Evolutionary conservation across 495 filamentous ascomycete genomes (phyloP).

Genomic region (Hyaloscypha finlandica): DNA sequence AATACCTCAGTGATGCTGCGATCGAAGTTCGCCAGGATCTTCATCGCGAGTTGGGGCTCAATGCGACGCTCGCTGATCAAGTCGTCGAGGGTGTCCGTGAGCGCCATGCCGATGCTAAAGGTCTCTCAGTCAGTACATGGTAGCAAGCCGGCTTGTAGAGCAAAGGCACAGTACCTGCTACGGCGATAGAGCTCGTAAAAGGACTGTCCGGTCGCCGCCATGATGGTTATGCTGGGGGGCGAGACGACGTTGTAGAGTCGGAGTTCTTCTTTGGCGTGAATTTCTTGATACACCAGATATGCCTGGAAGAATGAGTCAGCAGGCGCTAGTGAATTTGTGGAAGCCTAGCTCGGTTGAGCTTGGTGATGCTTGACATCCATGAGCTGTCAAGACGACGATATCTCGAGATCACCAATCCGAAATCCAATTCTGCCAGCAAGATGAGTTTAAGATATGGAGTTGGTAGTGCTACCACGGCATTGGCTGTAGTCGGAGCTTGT

Average conservation of each 20-base stretch:
- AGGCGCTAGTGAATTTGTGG: constrained; percentile 22
- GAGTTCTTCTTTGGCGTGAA: constrained; percentile 7
- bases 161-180: constrained; percentile 70
- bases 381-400: constrained; percentile 18
- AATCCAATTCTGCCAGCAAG: constrained; percentile 32
- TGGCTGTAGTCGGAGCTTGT: constrained; percentile 90
- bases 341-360: constrained; percentile 14
- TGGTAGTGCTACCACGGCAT: constrained; percentile 67
- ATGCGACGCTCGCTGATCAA: constrained; percentile 90
- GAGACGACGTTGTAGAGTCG: constrained; percentile 26
- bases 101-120: constrained; percentile 79
- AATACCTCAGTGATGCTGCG: constrained; percentile 84
- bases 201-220: constrained; percentile 40
- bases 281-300: background rate
- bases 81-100: constrained; percentile 96
- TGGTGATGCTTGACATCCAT: background rate
- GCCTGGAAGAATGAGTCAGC: constrained; percentile 17
- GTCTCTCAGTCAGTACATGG: constrained; percentile 27
- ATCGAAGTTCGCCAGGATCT: constrained; percentile 93
- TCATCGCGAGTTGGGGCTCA: constrained; percentile 97
- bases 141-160: constrained; percentile 29
- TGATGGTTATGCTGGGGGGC: constrained; percentile 18
- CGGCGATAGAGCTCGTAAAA: constrained; percentile 98
- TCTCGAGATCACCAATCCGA: constrained; percentile 5
- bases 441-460: constrained; percentile 67